Conservation (phyloP, 805 yeast genomes). For the Wickerhamiella vanderwaltii region DNA sequence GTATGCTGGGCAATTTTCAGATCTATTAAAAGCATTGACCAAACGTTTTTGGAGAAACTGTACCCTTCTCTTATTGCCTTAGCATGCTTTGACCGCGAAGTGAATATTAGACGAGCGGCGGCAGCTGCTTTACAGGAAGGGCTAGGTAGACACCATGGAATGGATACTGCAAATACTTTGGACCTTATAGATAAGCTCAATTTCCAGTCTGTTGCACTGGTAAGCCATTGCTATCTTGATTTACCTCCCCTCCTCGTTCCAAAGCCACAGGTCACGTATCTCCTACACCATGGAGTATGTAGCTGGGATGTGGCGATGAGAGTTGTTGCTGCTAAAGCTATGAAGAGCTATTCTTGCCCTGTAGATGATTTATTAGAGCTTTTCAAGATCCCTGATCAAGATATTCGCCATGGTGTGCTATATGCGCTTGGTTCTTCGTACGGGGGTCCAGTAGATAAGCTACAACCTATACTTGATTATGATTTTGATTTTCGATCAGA, state of each 20-base stretch:
- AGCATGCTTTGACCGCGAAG: conserved; percentile 59
- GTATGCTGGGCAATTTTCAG: conserved; percentile 64
- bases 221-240: conserved; percentile 31
- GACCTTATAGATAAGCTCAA: conserved; percentile 49
- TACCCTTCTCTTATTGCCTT: conserved; percentile 33
- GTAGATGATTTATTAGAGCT: not conserved
- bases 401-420: conserved; percentile 2
- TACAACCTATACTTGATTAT: not conserved
- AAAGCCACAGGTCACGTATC: conserved; percentile 20
- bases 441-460: not conserved
- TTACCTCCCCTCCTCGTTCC: conserved; percentile 26
- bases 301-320: conserved; percentile 35
- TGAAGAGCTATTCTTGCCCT: conserved; percentile 18
- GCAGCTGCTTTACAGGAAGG: conserved; percentile 81
- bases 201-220: conserved; percentile 36
- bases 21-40: conserved; percentile 9
- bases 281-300: conserved; percentile 27
- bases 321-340: conserved; percentile 32
- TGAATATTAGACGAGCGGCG: conserved; percentile 66
- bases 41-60: not conserved
- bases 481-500: conserved; percentile 11
- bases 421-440: not conserved
- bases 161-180: conserved; percentile 27
- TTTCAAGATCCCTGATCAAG: not conserved
- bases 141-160: conserved; percentile 57